Base-by-base conservation (phyloP, 2,329 filamentous ascomycete species). In the Phialophora verrucosa region DNA sequence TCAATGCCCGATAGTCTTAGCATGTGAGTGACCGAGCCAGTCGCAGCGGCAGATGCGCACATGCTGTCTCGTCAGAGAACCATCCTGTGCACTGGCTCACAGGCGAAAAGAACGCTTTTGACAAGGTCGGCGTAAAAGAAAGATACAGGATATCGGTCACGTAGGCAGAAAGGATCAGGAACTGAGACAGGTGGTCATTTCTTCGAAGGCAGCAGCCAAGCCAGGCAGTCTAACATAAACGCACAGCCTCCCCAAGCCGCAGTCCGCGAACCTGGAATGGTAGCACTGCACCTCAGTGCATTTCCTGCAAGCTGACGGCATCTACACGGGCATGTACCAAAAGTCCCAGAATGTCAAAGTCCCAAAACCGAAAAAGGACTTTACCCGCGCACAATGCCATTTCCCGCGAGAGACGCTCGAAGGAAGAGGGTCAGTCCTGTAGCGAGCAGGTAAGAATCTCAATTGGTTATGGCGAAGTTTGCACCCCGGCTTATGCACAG, bases 211-310 rank as follows among this genome's bases (percentile, higher is more conserved):
- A 38, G 27, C 27, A 27, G 42, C 44, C 54, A 38, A 42, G 59
- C 47, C 60, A 62, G 60, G 51, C 60, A 56, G 60, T 50, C 50
- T 56, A 32, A 11, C 32, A 35, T 35, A 50, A 55, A 55, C 25
- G 51, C 60, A 62, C 60, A 62, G 60, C 51, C 60, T 61, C 59
- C 31, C 29, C 44, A 60, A 20, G 20, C 38, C 38, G 38, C 38
- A n/a, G 6, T 17, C 35, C 11, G 35, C 14, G 14, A 17, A 14
- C 38, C 0, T 17, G 14, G 38, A n/a, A 5, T 5, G 38, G 38
- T 38, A 14, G 29, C 35, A 64, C 53, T 32, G 44, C 55, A 54
- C 55, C 44, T 29, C 20, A n/a, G 62, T 29, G 54, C 55, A 44
- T 59, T 59, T 47, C n/a, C 32, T 59, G 57, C 57, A 25, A 38